phyloP scores from a whole-genome alignment of 192 early-diverging fungal species.

The Entomortierella chlamydospora region DNA sequence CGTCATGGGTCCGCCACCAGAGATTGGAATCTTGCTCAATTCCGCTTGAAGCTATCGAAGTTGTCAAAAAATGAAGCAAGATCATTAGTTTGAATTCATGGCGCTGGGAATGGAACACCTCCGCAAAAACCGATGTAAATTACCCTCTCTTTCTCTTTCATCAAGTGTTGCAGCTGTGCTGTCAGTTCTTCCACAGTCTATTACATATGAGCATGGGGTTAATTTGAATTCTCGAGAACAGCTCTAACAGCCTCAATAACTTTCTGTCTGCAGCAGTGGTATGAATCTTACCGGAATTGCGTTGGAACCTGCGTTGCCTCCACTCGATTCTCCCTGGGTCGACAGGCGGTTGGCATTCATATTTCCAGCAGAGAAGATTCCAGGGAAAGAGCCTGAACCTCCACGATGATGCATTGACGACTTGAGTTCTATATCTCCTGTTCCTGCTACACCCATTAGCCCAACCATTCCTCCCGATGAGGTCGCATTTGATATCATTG shows the following conservation, averaged over 20 bases:
- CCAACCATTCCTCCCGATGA: constrained; percentile 16
- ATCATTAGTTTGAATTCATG: no score
- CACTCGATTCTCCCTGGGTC: constrained; percentile 20
- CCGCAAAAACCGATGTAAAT: neutral
- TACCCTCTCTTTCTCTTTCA: constrained; percentile 60
- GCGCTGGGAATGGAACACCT: no score
- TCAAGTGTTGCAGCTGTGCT: constrained; percentile 53
- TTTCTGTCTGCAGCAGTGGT: no score
- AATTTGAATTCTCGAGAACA: neutral
- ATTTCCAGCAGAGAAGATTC: constrained; percentile 2
- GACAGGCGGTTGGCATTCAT: constrained; percentile 17
- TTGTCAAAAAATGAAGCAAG: neutral
- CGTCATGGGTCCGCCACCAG: constrained; percentile 62
- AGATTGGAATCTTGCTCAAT: constrained; percentile 62
- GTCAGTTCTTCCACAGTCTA: constrained; percentile 54
- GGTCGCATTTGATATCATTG: neutral
- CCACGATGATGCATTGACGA: constrained; percentile 38
- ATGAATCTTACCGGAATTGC: constrained; percentile 13
- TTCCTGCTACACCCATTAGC: neutral
- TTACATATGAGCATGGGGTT: neutral
- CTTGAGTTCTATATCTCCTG: constrained; percentile 21
- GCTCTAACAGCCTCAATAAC: no score
- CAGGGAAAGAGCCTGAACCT: constrained; percentile 29
- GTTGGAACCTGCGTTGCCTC: neutral
- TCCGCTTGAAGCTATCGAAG: constrained; percentile 62